Evolutionary conservation across 169 alveolate genomes (phyloP).

Genomic region (Eimeria sp.): DNA sequence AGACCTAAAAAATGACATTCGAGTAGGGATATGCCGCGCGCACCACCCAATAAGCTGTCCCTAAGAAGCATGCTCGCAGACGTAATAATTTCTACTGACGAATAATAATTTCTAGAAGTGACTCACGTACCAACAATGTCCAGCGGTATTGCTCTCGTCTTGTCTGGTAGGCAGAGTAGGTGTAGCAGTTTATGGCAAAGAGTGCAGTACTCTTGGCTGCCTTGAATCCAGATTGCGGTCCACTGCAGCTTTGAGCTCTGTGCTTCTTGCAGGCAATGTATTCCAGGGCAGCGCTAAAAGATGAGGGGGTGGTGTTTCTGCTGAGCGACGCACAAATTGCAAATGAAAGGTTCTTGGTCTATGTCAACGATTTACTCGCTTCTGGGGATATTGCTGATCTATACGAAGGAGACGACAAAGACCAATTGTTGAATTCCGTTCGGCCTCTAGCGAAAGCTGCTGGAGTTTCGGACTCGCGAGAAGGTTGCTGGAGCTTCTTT

Average conservation of each 20-base stretch:
- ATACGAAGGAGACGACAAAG: constrained; percentile 96
- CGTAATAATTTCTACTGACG: neutral
- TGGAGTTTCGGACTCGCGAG: constrained; percentile 94
- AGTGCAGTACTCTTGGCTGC: neutral
- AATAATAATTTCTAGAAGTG: neutral
- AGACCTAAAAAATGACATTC: constrained; percentile 95
- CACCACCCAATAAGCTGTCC: neutral
- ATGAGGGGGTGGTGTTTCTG: constrained; percentile 96
- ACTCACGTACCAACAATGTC: neutral
- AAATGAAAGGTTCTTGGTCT: constrained; percentile 95
- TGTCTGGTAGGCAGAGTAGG: neutral
- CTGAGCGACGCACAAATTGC: constrained; percentile 96
- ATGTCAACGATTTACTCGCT: constrained; percentile 95
- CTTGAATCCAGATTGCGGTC: neutral
- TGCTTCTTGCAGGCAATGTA: constrained; percentile 41
- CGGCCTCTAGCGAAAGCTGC: constrained; percentile 95
- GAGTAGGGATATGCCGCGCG: constrained; percentile 81
- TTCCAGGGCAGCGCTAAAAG: constrained; percentile 91
- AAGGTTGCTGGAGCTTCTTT: constrained; percentile 96
- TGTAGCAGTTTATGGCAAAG: neutral
- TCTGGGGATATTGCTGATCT: constrained; percentile 97
- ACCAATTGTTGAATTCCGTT: constrained; percentile 90
- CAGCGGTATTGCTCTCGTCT: neutral
- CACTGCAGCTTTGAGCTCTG: neutral
- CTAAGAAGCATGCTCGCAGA: neutral